Conservation (phyloP, 495 filamentous ascomycete genomes). For the Talaromyces ruber region DNA sequence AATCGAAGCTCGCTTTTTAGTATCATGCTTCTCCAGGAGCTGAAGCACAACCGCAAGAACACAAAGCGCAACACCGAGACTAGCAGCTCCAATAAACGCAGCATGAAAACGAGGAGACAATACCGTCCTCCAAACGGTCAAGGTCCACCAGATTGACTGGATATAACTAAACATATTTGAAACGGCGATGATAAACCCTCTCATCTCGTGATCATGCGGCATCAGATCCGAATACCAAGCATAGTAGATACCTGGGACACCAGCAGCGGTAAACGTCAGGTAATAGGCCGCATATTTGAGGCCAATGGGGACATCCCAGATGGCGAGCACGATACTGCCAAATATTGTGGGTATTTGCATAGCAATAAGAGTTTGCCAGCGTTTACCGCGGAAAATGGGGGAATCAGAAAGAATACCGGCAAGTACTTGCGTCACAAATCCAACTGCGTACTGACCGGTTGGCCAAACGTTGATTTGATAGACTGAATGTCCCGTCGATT, state of each 20-base stretch:
- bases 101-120: neutral
- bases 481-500: conserved; percentile 10
- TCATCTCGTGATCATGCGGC: conserved; percentile 3
- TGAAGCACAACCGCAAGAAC: neutral
- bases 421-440: conserved; percentile 10
- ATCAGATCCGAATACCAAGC: conserved; percentile 4
- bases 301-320: conserved; percentile 13
- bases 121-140: conserved; percentile 2
- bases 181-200: neutral
- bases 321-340: conserved; percentile 11
- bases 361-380: conserved; percentile 12
- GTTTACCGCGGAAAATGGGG: conserved; percentile 5
- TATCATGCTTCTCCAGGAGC: neutral
- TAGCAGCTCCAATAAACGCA: neutral
- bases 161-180: conserved; percentile 4
- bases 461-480: conserved; percentile 15
- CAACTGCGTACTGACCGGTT: conserved; percentile 14
- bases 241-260: conserved; percentile 2
- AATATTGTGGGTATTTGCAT: conserved; percentile 12
- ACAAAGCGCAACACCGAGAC: neutral
- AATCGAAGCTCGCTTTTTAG: neutral
- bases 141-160: conserved; percentile 3
- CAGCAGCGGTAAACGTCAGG: conserved; percentile 2
- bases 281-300: conserved; percentile 16
- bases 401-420: conserved; percentile 14